A percentile compares a stretch with the other conserved stretches of the same genome.
Evolutionary conservation across 345 rosid genomes (phyloP).

Genomic region (Microcos paniculata): DNA sequence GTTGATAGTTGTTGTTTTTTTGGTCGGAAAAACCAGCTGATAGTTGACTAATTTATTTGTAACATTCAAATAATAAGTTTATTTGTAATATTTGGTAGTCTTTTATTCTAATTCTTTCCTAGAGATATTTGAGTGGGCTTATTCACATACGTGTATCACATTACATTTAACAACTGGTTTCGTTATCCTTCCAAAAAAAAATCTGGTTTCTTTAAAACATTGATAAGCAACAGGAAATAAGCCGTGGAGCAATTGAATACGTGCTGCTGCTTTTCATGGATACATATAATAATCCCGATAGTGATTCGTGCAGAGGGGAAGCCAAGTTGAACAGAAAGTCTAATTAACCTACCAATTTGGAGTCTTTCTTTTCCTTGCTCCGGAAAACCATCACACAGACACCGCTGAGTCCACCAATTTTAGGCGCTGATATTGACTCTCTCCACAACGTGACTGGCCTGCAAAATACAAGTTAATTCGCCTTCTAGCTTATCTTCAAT

Average conservation of each 20-base stretch:
- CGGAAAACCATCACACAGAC: too few relatives aligned
- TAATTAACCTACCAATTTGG: background rate
- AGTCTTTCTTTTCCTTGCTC: background rate
- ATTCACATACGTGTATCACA: slow-evolving; percentile 1
- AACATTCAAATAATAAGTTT: too few relatives aligned
- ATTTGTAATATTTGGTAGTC: too few relatives aligned
- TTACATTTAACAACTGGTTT: background rate
- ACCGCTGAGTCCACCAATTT: background rate
- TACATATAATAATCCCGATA: background rate
- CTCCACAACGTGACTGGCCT: too few relatives aligned
- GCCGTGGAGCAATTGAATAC: slow-evolving; percentile 31
- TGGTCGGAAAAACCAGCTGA: too few relatives aligned
- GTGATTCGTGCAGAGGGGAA: background rate
- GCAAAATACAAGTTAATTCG: background rate
- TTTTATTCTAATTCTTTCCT: too few relatives aligned
- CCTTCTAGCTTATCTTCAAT: background rate
- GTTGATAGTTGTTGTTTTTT: too few relatives aligned
- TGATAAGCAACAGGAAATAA: slow-evolving; percentile 15
- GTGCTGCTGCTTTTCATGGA: slow-evolving; percentile 13
- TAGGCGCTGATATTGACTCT: background rate
- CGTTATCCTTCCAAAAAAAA: too few relatives aligned
- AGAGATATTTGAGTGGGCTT: slow-evolving; percentile 15
- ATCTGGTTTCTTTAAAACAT: background rate
- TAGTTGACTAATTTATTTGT: too few relatives aligned
- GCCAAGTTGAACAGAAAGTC: background rate